These are phyloP conservation scores for Rhizophagus sp. DNA, from an alignment of 192 early-diverging fungal species.

Conservation along the genomic window DNA sequence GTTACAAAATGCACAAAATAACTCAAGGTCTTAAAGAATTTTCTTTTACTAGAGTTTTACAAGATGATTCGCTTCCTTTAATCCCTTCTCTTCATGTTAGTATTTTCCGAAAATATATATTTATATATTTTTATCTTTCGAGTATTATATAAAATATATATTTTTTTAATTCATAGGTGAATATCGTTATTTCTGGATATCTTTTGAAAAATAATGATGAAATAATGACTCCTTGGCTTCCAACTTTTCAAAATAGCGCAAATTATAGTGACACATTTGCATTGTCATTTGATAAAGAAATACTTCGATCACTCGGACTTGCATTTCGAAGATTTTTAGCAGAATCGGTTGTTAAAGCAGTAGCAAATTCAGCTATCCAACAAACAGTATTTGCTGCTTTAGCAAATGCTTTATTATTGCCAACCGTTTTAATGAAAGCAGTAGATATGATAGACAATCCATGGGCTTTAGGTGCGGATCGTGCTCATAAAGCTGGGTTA, in stretches of 20 bases:
- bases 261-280: conserved; percentile 48
- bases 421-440: conserved; percentile 50
- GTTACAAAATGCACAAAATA: conserved; percentile 43
- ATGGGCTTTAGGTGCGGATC: conserved; percentile 56
- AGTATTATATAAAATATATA: background rate
- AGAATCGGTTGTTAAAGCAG: conserved; percentile 49
- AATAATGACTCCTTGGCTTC: conserved; percentile 47
- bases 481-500: conserved; percentile 55
- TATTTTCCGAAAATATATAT: background rate
- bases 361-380: conserved; percentile 48
- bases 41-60: conserved; percentile 48
- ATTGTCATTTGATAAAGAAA: conserved; percentile 50
- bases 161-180: conserved; percentile 35
- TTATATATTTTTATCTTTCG: background rate
- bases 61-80: conserved; percentile 49
- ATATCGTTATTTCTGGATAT: conserved; percentile 61
- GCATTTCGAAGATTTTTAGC: conserved; percentile 53
- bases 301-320: conserved; percentile 46
- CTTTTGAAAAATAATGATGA: conserved; percentile 43
- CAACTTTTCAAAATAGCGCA: conserved; percentile 34
- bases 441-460: conserved; percentile 63
- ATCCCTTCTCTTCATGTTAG: conserved; percentile 57
- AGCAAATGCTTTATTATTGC: conserved; percentile 52
- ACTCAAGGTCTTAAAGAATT: conserved; percentile 48
- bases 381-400: conserved; percentile 54